Conservation (phyloP, 139 green algal genomes). For the Marvania coccoides region DNA sequence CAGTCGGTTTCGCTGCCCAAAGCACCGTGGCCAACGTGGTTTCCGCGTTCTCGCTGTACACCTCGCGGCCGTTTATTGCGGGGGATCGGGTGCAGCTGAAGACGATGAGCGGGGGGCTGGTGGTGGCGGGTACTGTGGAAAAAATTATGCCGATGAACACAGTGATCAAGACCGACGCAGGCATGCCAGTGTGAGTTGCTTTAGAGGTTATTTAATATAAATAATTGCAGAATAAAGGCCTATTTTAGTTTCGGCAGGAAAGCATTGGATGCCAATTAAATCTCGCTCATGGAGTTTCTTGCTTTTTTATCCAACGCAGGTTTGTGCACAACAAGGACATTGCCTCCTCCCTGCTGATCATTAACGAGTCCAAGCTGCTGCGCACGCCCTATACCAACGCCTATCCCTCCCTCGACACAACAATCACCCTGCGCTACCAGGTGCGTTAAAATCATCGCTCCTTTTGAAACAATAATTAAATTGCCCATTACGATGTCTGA, state of each 20-base stretch:
- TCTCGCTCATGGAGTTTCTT: background rate
- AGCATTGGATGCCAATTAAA: background rate
- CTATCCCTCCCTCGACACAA: background rate
- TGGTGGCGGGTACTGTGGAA: constrained; percentile 29
- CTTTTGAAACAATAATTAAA: too few species aligned
- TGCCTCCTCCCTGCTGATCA: background rate
- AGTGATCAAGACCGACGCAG: constrained; percentile 24
- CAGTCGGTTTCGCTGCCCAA: constrained; percentile 28
- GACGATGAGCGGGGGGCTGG: constrained; percentile 6
- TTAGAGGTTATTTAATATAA: constrained; percentile 4
- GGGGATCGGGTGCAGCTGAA: constrained; percentile 45
- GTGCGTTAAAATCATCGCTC: background rate
- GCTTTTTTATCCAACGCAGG: background rate
- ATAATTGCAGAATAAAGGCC: background rate
- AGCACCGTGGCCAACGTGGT: constrained; percentile 27
- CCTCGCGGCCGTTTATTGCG: constrained; percentile 33
- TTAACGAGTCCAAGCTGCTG: background rate
- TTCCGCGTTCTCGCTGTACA: constrained; percentile 26
- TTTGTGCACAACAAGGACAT: background rate
- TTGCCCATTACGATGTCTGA: too few species aligned
- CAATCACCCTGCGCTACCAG: background rate
- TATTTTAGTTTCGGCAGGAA: background rate
- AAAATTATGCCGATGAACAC: constrained; percentile 40
- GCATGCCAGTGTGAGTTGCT: constrained; percentile 27
- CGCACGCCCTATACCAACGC: background rate